Evolutionary conservation across 768 basidiomycete genomes (phyloP).

Genomic region (Chalciporus chontae): DNA sequence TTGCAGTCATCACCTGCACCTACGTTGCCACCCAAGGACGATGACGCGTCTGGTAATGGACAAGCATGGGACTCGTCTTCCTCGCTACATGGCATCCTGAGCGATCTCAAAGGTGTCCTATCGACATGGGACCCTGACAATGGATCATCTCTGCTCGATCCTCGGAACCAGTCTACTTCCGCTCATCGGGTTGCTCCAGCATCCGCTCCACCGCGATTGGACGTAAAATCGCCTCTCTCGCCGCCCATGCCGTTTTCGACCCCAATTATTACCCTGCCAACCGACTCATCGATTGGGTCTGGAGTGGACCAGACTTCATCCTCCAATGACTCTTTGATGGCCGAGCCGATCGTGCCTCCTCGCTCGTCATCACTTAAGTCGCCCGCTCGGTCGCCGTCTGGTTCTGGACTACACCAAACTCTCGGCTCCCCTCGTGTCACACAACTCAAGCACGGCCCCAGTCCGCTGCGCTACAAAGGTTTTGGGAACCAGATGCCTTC

Average conservation of each 20-base stretch:
- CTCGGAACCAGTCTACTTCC: conserved; percentile 63
- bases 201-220: conserved; percentile 16
- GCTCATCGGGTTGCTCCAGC: conserved; percentile 39
- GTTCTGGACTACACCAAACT: conserved; percentile 25
- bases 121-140: conserved; percentile 60
- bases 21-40: conserved; percentile 35
- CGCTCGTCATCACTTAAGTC: conserved; percentile 30
- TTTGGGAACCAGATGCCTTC: conserved; percentile 34
- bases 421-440: conserved; percentile 32
- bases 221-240: conserved; percentile 19
- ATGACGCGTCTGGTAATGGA: conserved; percentile 19
- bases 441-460: conserved; percentile 36
- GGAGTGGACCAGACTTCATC: conserved; percentile 35
- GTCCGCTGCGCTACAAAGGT: conserved; percentile 44
- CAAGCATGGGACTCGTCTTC: conserved; percentile 40
- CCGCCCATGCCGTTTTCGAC: conserved; percentile 14
- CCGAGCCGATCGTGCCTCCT: conserved; percentile 30
- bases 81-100: conserved; percentile 59
- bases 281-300: conserved; percentile 20
- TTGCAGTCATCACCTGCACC: conserved; percentile 35
- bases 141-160: conserved; percentile 49
- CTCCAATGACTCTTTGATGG: conserved; percentile 48
- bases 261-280: conserved; percentile 25
- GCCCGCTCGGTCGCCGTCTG: conserved; percentile 31
- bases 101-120: conserved; percentile 71